These are phyloP conservation scores for Phytophthora tubulina DNA, from an alignment of 352 stramenopile species.

Conservation along the genomic window DNA sequence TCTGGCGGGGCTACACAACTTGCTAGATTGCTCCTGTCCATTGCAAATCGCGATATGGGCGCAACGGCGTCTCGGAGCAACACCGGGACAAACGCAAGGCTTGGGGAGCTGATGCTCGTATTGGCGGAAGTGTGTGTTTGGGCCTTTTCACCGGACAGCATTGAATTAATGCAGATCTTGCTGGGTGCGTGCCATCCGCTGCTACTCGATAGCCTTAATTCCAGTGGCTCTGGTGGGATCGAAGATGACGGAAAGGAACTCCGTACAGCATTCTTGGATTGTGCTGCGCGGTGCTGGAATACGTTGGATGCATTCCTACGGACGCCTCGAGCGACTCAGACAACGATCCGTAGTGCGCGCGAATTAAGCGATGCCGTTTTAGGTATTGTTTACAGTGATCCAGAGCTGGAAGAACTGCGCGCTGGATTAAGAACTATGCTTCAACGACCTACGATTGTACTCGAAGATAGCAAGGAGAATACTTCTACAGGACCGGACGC, in stretches of 20 bases:
- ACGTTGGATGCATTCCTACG: conserved; percentile 25
- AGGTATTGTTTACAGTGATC: conserved; percentile 29
- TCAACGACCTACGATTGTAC: conserved; percentile 25
- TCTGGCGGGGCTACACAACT: conserved; percentile 21
- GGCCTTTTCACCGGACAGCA: conserved; percentile 35
- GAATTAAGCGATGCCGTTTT: conserved; percentile 35
- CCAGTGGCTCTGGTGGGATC: conserved; percentile 6
- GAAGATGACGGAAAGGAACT: conserved; percentile 31
- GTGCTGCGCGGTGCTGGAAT: conserved; percentile 25
- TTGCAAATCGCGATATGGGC: neutral
- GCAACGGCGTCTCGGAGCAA: neutral
- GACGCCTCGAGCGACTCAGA: conserved; percentile 18
- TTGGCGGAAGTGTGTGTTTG: conserved; percentile 46
- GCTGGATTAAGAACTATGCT: conserved; percentile 24
- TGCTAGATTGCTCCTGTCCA: conserved; percentile 27
- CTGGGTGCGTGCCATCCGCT: conserved; percentile 29
- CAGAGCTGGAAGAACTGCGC: conserved; percentile 20
- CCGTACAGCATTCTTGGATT: conserved; percentile 23
- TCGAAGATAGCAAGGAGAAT: conserved; percentile 33
- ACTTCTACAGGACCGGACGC: neutral
- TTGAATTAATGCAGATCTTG: conserved; percentile 38
- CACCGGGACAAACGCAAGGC: neutral
- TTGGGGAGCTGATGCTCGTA: conserved; percentile 42
- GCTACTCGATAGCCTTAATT: conserved; percentile 33
- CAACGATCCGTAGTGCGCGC: conserved; percentile 22